A percentile compares a stretch with the other conserved stretches of the same genome.
These are phyloP conservation scores for Pseudogymnoascus sp. DNA, from an alignment of 2,329 filamentous ascomycete species.

Conservation along the genomic window DNA sequence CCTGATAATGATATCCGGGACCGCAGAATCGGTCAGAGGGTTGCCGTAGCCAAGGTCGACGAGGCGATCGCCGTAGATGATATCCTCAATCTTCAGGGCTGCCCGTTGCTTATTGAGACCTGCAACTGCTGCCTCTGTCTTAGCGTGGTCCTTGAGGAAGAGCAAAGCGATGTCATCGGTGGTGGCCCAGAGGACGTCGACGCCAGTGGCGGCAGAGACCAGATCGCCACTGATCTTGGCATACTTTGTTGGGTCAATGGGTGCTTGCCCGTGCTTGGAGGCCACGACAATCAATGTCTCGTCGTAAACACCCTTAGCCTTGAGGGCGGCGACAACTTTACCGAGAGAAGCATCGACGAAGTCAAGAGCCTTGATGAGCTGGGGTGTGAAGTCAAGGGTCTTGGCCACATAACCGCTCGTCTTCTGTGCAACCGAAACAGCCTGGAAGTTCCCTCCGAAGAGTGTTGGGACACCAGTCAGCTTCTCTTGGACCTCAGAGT, in stretches of 20 bases:
- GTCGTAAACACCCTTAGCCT: conserved; percentile 22
- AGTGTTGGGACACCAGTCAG: conserved; percentile 18
- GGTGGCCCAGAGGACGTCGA: conserved; percentile 14
- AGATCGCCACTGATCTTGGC: conserved; percentile 17
- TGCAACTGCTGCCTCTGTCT: conserved; percentile 19
- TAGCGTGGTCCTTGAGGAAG: conserved; percentile 21
- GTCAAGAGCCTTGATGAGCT: conserved; percentile 22
- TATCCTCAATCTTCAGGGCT: conserved; percentile 19
- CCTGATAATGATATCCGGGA: conserved; percentile 26
- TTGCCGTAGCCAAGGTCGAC: conserved; percentile 23
- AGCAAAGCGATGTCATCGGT: conserved; percentile 26
- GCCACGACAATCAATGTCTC: conserved; percentile 25
- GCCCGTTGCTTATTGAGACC: conserved; percentile 19
- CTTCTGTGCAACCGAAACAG: conserved; percentile 26
- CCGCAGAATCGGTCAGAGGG: conserved; percentile 22
- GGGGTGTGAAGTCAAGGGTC: conserved; percentile 18
- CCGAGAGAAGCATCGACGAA: conserved; percentile 27
- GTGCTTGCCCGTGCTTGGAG: conserved; percentile 26
- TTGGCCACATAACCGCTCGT: conserved; percentile 22
- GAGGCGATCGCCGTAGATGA: conserved; percentile 21
- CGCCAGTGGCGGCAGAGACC: conserved; percentile 18
- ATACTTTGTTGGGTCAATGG: conserved; percentile 23
- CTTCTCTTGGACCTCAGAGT: conserved; percentile 16
- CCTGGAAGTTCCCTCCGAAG: conserved; percentile 28
- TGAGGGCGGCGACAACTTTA: conserved; percentile 20